Evolutionary conservation across 257 asterid genomes (phyloP).

Genomic region (Plantago major): DNA sequence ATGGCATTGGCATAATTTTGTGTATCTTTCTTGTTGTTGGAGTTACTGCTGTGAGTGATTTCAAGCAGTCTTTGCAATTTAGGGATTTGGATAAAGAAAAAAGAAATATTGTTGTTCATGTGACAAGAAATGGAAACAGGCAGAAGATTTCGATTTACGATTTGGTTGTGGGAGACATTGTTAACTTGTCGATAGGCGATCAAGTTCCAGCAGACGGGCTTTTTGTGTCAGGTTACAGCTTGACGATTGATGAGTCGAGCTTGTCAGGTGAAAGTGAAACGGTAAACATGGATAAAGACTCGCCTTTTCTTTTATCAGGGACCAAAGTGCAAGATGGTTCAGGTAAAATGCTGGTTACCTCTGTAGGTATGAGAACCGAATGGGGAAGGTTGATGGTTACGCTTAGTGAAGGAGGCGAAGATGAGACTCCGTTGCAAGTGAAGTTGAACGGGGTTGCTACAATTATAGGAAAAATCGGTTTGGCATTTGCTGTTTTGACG

Average conservation of each 20-base stretch:
- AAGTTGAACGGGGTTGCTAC: conserved; percentile 83
- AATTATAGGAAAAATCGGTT: conserved; percentile 67
- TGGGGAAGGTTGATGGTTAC: conserved; percentile 80
- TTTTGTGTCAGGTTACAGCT: conserved; percentile 50
- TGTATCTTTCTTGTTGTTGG: conserved; percentile 63
- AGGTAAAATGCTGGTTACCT: conserved; percentile 60
- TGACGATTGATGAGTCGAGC: conserved; percentile 68
- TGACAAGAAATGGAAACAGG: conserved; percentile 47
- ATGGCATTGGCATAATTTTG: conserved; percentile 61
- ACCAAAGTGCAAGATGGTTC: conserved; percentile 82
- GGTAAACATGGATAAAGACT: conserved; percentile 29
- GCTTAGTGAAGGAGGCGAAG: conserved; percentile 60
- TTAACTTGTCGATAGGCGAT: conserved; percentile 69
- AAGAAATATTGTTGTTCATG: conserved; percentile 50
- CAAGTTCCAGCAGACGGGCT: conserved; percentile 84
- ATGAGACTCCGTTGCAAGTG: conserved; percentile 79
- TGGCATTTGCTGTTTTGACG: conserved; percentile 57
- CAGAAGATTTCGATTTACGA: conserved; percentile 54
- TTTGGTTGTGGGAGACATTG: conserved; percentile 69
- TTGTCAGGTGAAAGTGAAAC: conserved; percentile 82
- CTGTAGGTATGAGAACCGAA: conserved; percentile 85
- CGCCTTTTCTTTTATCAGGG: conserved; percentile 69
- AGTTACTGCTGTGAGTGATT: conserved; percentile 75
- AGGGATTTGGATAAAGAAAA: conserved; percentile 71
- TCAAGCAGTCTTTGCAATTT: conserved; percentile 77